Conservation (phyloP, 1,139 yeast species). For the Scheffersomyces parashehatae region DNA sequence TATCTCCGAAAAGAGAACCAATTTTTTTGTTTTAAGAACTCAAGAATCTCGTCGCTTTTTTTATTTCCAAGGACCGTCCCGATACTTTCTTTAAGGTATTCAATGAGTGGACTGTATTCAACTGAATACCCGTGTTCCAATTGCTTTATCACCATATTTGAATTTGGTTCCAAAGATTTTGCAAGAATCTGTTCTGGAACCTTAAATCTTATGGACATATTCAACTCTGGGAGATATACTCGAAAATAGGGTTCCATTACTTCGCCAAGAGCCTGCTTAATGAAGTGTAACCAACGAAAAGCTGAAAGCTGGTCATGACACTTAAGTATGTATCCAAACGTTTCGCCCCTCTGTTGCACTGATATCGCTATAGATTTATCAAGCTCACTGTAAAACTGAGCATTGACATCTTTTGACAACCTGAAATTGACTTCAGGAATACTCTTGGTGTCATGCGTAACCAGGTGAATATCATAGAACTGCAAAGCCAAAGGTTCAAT, state of each 20-base stretch:
- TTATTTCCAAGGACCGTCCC: slow-evolving; percentile 10
- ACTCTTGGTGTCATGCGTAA: slow-evolving; percentile 26
- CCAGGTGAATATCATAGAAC: slow-evolving; percentile 52
- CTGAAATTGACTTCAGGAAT: slow-evolving; percentile 26
- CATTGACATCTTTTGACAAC: slow-evolving; percentile 26
- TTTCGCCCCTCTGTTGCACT: slow-evolving; percentile 30
- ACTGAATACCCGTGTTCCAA: slow-evolving; percentile 35
- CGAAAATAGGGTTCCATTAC: slow-evolving; percentile 25
- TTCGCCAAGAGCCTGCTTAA: slow-evolving; percentile 45
- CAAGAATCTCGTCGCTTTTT: slow-evolving; percentile 9
- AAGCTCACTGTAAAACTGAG: slow-evolving; percentile 60
- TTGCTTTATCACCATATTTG: slow-evolving; percentile 13
- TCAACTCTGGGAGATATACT: slow-evolving; percentile 54
- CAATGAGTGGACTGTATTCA: slow-evolving; percentile 32
- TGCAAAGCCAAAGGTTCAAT: slow-evolving; percentile 58
- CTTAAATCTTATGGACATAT: slow-evolving; percentile 43
- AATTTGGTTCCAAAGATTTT: slow-evolving; percentile 10
- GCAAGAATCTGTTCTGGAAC: slow-evolving; percentile 31
- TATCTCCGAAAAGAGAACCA: slow-evolving; percentile 66
- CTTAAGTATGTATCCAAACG: slow-evolving; percentile 52
- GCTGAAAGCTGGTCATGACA: slow-evolving; percentile 55
- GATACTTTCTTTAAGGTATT: slow-evolving; percentile 30
- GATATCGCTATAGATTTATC: slow-evolving; percentile 68
- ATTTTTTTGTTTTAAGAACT: slow-evolving; percentile 18
- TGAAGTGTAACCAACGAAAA: slow-evolving; percentile 61